Base-by-base conservation (phyloP, 176 grass and related monocot genomes). In the Rhynchospora tenuis region DNA sequence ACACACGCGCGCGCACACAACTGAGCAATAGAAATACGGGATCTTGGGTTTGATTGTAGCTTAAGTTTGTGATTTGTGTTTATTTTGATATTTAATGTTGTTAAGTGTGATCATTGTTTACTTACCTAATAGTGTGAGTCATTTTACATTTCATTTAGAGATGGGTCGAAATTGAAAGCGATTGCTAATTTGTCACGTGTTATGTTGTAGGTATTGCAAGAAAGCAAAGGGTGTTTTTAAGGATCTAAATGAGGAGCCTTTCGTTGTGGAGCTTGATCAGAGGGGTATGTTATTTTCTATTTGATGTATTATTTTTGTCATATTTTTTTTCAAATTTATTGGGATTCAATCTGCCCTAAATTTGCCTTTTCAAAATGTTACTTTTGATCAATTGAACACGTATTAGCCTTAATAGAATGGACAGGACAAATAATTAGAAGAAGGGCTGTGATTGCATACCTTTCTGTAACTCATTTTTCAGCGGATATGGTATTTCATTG, bases 181-280 rank as follows among this genome's bases (percentile, higher is more conserved):
- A 50, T 27, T 76, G 72, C 7, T 12, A 52, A 54, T 13, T 10
- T 54, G 73, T 55, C 6, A 28, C 16, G 0, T 76, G 9, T 55
- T 29, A 9, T 55, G 31, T 64, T 81, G 29, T 82, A 89, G 87
- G 66, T 89, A 89, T 50, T 89, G 87, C 71, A 89, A 29, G 72
- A 89, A 61, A 75, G 87, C 87, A 61, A 89, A 89, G 81, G 63
- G 67, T 82, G 87, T 89, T 45, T 89, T 89, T 59, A 83, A 89
- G 59, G 78, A 89, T 58, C 11, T 89, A 59, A 83, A 82, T 7
- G 63, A 89, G 59, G 83, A 86, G 50, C 66, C 87, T 76, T 85
- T 74, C 14, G 83, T 89, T 60, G 83, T 89, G 62, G 87, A 89
- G 78, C 65, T 89, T 43, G 83, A 89, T 16, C 23, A 89, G 73